Base-by-base conservation (phyloP, 352 stramenopile species). In the Pilasporangium apinafurcum region DNA sequence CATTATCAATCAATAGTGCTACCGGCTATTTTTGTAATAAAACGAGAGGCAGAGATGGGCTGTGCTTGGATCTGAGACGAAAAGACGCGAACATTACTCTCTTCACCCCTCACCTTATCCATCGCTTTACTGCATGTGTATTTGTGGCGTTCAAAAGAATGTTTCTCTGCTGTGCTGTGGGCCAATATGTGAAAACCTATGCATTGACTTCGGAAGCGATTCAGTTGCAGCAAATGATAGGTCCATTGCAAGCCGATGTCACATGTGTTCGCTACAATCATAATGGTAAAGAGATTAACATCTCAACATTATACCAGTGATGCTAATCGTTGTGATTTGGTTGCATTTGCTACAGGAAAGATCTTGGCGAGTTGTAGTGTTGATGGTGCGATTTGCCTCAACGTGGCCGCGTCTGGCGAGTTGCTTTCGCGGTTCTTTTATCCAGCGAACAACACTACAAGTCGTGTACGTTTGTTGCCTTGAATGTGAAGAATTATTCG, bases 391-490 rank as follows among this genome's bases (percentile, higher is more conserved):
- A 82, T 87, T 27, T 84, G 59, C 37, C 33, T 84, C 14, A 59
- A 83, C 32, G 68, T 84, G 12, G 65, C 74, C 2, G 45, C 57
- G 1, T 79, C 74, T 0, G 68, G 70, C 8, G 74, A 84, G 35
- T 44, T 84, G 26, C 52, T 87, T 7, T 87, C 74, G 21, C 54
- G 66, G 21, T 84, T 87, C 30, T 87, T 83, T 44, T 74, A 64
- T 35, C 61, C 68, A 8, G 55, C 63, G 14, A 75, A 68, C 13
- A 59, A 59, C 3, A 36, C 59, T 5, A 43, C 53, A 2, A 67
- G 74, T 10, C 58, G 59, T 17, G 70, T 84, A 45, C 14, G 65
- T 33, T 8, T 27, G 2, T n/a, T 35, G 18, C 8, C 16, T 2
- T 36, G 10, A 37, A 17, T 26, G 7, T 24, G 13, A 12, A 18